These are phyloP conservation scores for Selenicereus undatus DNA, from an alignment of 148 eudicot genomes.

Conservation along the genomic window DNA sequence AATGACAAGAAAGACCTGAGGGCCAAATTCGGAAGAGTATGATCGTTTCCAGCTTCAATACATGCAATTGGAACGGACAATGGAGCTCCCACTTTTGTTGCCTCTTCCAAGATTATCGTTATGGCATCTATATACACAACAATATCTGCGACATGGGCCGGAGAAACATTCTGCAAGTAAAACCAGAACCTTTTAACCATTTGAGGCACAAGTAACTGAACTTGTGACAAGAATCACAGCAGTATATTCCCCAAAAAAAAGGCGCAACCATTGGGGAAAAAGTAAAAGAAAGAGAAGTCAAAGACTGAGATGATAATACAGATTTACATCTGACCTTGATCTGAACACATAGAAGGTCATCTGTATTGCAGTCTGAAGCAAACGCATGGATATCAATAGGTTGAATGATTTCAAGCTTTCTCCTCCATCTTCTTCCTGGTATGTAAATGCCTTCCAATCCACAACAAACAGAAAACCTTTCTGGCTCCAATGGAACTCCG, in stretches of 20 bases:
- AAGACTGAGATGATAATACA: slow-evolving; percentile 7
- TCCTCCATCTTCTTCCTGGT: slow-evolving; percentile 95
- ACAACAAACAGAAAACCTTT: slow-evolving; percentile 91
- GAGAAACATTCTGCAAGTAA: slow-evolving; percentile 79
- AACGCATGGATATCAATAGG: slow-evolving; percentile 83
- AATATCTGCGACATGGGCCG: slow-evolving; percentile 69
- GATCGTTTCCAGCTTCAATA: slow-evolving; percentile 78
- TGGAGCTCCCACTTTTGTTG: slow-evolving; percentile 66
- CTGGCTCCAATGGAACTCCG: slow-evolving; percentile 83
- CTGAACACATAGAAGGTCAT: slow-evolving; percentile 93
- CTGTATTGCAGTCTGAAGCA: slow-evolving; percentile 86
- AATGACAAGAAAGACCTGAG: slow-evolving; percentile 56
- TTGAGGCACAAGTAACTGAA: neutral
- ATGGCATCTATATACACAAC: slow-evolving; percentile 85
- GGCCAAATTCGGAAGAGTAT: slow-evolving; percentile 78
- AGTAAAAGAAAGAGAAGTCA: slow-evolving; percentile 5
- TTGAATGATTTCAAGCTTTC: slow-evolving; percentile 80
- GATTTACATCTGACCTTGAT: slow-evolving; percentile 53
- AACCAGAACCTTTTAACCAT: slow-evolving; percentile 7
- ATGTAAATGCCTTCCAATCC: slow-evolving; percentile 91
- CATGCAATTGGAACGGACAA: slow-evolving; percentile 76
- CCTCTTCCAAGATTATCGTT: slow-evolving; percentile 78
- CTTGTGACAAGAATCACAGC: neutral
- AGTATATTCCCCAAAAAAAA: neutral
- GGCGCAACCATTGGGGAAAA: neutral